Evolutionary conservation across 2,329 filamentous ascomycete species (phyloP).

Genomic region (Immersiporthe knoxdaviesiana): DNA sequence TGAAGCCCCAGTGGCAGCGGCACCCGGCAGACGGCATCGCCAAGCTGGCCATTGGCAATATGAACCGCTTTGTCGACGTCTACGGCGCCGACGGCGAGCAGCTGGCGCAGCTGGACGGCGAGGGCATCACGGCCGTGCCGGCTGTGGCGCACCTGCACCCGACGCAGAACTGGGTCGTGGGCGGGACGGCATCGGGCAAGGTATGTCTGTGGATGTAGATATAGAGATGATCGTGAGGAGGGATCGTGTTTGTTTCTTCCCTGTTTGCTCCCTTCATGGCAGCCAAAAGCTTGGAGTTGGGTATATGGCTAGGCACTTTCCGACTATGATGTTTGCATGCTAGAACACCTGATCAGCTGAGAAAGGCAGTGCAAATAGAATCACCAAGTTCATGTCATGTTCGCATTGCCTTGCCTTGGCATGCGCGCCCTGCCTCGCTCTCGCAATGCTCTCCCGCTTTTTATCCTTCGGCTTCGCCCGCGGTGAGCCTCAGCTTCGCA

Average conservation of each 20-base stretch:
- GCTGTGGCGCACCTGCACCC: slow-evolving; percentile 92
- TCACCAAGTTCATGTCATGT: background rate
- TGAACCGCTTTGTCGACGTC: slow-evolving; percentile 96
- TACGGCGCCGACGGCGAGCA: slow-evolving; percentile 83
- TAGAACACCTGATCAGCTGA: background rate
- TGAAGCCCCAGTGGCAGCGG: slow-evolving; percentile 85
- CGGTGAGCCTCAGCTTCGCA: too few species aligned
- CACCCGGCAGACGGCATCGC: slow-evolving; percentile 77
- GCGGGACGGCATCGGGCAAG: slow-evolving; percentile 90
- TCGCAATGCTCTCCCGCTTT: background rate
- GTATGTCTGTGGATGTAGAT: slow-evolving; percentile 82
- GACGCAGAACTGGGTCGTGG: slow-evolving; percentile 86
- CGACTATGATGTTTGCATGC: background rate
- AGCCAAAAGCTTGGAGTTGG: background rate
- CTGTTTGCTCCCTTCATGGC: too few species aligned
- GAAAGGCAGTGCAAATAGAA: background rate
- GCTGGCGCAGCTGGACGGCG: slow-evolving; percentile 83
- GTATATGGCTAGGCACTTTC: background rate
- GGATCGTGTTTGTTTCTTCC: background rate
- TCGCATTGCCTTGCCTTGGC: background rate
- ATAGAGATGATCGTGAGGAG: background rate
- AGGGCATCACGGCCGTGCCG: slow-evolving; percentile 91
- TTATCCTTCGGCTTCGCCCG: background rate
- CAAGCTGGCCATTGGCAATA: slow-evolving; percentile 92
- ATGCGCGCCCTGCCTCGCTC: background rate